A percentile compares a stretch with the other conserved stretches of the same genome.
phyloP scores from a whole-genome alignment of 2,329 filamentous ascomycete genomes.

The Chalara sp. region DNA sequence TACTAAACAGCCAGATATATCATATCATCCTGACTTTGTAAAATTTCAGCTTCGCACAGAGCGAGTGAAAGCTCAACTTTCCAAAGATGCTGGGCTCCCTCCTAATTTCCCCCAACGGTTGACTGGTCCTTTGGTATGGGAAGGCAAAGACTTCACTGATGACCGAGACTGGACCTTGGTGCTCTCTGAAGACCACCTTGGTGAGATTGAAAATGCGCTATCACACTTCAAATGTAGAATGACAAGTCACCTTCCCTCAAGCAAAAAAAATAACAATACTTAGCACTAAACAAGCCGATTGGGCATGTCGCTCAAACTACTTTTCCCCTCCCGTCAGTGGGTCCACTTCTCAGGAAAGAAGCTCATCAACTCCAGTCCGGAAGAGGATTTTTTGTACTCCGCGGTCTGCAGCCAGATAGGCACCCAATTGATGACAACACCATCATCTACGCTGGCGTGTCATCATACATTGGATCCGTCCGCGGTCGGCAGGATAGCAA shows the following conservation, averaged over 20 bases:
- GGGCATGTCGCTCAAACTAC: conserved; percentile 36
- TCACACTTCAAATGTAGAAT: neutral
- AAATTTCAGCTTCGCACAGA: conserved; percentile 47
- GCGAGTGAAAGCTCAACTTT: conserved; percentile 28
- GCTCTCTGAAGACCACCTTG: neutral
- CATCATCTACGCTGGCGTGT: conserved; percentile 36
- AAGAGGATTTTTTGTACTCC: conserved; percentile 36
- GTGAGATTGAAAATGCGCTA: neutral
- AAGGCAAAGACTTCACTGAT: neutral
- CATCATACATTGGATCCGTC: conserved; percentile 32
- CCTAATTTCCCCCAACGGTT: neutral
- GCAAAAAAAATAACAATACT: neutral
- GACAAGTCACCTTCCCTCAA: neutral
- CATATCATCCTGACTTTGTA: conserved; percentile 45
- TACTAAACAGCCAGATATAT: conserved; percentile 46
- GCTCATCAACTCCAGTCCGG: conserved; percentile 32
- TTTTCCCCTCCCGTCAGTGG: conserved; percentile 34
- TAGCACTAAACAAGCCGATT: neutral
- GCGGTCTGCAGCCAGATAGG: conserved; percentile 31
- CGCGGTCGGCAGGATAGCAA: conserved; percentile 36
- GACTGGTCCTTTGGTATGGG: neutral
- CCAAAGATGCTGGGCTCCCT: neutral
- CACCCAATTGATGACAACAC: conserved; percentile 31
- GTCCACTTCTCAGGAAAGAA: conserved; percentile 25
- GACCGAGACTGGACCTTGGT: neutral